Evolutionary conservation across 1,284 basidiomycete species (phyloP).

Genomic region (Ceratobasidium papillatum): DNA sequence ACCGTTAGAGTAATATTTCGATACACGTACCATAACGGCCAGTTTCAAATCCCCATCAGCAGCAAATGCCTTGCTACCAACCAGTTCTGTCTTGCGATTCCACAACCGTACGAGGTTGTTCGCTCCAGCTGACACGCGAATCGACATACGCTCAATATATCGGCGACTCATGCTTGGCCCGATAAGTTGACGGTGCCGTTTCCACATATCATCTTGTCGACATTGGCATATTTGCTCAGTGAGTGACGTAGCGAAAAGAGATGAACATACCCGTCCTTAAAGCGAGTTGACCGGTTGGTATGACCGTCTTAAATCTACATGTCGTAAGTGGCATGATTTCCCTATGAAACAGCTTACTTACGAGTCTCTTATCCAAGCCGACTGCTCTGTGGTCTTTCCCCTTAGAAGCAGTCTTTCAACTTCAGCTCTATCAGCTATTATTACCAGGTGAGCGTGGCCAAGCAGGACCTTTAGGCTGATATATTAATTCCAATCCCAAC

Average conservation of each 20-base stretch:
- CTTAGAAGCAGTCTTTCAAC: constrained; percentile 11
- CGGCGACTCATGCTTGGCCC: constrained; percentile 27
- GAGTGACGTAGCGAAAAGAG: background rate
- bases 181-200: constrained; percentile 19
- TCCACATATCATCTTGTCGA: constrained; percentile 22
- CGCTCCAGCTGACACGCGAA: background rate
- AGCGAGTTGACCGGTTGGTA: constrained; percentile 6
- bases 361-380: background rate
- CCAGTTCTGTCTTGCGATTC: constrained; percentile 6
- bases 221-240: too few relatives aligned
- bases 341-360: background rate
- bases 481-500: background rate
- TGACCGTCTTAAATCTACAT: constrained; percentile 19
- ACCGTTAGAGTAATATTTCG: background rate
- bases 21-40: constrained; percentile 14
- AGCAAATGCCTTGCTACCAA: constrained; percentile 7
- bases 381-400: constrained; percentile 4
- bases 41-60: constrained; percentile 12
- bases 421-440: constrained; percentile 17
- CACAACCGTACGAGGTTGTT: constrained; percentile 9
- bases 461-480: constrained; percentile 7
- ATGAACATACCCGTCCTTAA: constrained; percentile 12
- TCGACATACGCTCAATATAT: constrained; percentile 11
- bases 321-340: background rate
- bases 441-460: background rate